These are phyloP conservation scores for Phyllostachys edulis DNA, from an alignment of 176 grass and related monocot genomes.

Conservation along the genomic window DNA sequence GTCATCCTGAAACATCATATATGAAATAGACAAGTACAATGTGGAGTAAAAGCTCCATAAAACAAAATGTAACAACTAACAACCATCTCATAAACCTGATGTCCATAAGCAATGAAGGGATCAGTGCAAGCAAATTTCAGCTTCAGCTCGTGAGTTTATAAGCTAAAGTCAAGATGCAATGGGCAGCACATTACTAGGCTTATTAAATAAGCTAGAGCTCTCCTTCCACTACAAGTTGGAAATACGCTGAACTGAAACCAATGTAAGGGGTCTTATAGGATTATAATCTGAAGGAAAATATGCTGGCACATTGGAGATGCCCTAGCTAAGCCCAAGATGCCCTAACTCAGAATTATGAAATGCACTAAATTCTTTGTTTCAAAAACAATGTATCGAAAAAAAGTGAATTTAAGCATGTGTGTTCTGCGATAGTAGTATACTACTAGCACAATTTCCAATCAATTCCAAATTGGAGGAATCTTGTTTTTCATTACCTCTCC, in stretches of 20 bases:
- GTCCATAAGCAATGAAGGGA: neutral
- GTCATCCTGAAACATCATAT: constrained; percentile 69
- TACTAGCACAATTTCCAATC: neutral
- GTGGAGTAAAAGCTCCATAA: neutral
- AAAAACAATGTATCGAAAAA: neutral
- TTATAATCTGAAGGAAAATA: constrained; percentile 2
- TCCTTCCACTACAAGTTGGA: neutral
- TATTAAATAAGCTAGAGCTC: constrained; percentile 1
- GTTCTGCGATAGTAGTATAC: neutral
- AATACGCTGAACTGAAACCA: constrained; percentile 14
- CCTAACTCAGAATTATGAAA: neutral
- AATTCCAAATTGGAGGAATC: neutral
- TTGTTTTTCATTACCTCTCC: constrained; percentile 73
- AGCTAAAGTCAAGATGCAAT: constrained; percentile 1
- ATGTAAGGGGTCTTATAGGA: neutral
- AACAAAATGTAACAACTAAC: constrained; percentile 18
- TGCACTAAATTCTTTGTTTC: neutral
- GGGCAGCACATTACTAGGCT: neutral
- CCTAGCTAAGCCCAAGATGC: neutral
- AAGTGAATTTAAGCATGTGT: neutral
- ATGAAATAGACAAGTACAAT: constrained; percentile 14
- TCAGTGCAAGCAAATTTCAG: constrained; percentile 2
- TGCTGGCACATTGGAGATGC: neutral
- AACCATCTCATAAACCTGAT: constrained; percentile 2
- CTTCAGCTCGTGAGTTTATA: constrained; percentile 8